Evolutionary conservation across 441 rosid genomes (phyloP).

Genomic region (Arabidopsis hybrid): DNA sequence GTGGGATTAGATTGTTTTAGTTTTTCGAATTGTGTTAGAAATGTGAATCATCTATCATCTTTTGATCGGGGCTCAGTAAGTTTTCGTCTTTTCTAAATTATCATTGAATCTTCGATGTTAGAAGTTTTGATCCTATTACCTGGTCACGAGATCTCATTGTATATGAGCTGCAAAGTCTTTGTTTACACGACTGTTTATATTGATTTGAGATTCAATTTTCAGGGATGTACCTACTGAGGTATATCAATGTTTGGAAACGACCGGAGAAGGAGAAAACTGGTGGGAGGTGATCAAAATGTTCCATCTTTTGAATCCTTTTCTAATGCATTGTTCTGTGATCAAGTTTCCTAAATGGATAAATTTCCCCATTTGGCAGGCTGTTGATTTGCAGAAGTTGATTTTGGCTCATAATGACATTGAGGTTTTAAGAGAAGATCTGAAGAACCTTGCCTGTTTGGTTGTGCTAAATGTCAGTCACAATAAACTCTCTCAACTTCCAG

Average conservation of each 20-base stretch:
- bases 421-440: constrained; percentile 72
- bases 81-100: background rate
- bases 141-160: constrained; percentile 22
- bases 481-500: constrained; percentile 73
- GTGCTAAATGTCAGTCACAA: constrained; percentile 89
- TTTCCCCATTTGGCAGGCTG: constrained; percentile 58
- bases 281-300: constrained; percentile 76
- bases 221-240: constrained; percentile 87
- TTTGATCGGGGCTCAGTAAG: constrained; percentile 22
- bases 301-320: background rate
- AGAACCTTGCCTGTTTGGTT: constrained; percentile 66
- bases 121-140: constrained; percentile 8
- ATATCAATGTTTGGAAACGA: constrained; percentile 63
- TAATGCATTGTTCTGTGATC: constrained; percentile 15
- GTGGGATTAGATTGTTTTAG: background rate
- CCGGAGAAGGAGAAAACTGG: constrained; percentile 90
- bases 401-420: constrained; percentile 90
- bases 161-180: constrained; percentile 26
- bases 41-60: constrained; percentile 29
- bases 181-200: background rate
- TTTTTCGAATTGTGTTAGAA: constrained; percentile 6
- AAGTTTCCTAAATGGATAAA: background rate
- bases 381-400: constrained; percentile 88
- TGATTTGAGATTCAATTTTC: constrained; percentile 27
- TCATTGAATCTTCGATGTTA: constrained; percentile 3